Evolutionary conservation across 2,329 filamentous ascomycete species (phyloP).

Genomic region (Colletotrichum abscissum): DNA sequence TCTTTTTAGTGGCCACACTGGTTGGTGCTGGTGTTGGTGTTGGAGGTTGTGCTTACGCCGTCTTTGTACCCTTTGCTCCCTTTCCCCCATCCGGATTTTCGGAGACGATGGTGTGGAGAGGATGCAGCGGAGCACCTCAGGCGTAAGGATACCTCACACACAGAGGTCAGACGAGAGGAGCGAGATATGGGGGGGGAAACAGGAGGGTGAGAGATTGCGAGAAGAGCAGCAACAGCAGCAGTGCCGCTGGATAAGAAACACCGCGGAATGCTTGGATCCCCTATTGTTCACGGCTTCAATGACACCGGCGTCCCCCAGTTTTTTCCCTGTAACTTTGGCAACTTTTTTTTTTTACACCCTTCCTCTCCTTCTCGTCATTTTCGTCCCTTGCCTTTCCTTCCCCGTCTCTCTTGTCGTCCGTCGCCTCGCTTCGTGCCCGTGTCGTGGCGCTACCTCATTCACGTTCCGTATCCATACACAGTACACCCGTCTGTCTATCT

Average conservation of each 20-base stretch:
- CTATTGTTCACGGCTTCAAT: slow-evolving; percentile 35
- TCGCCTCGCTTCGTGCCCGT: background rate
- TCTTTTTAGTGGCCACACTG: slow-evolving; percentile 13
- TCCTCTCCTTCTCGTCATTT: background rate
- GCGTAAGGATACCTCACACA: background rate
- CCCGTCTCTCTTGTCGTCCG: slow-evolving; percentile 29
- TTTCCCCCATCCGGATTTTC: slow-evolving; percentile 30
- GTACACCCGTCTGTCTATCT: slow-evolving; percentile 20
- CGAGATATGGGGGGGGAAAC: background rate
- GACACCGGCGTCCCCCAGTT: slow-evolving; percentile 25
- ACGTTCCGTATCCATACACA: slow-evolving; percentile 2
- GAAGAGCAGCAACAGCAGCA: background rate
- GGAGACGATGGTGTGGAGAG: slow-evolving; percentile 22
- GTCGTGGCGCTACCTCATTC: background rate
- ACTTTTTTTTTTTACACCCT: background rate
- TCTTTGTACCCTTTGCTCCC: slow-evolving; percentile 29
- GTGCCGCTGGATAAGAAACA: slow-evolving; percentile 7
- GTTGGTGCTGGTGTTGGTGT: background rate
- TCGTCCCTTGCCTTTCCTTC: background rate
- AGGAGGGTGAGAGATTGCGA: background rate
- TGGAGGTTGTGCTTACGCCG: slow-evolving; percentile 13
- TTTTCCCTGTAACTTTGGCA: slow-evolving; percentile 1
- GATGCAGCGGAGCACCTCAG: background rate
- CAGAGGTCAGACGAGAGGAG: background rate
- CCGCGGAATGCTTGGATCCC: slow-evolving; percentile 32